Percentiles rank a stretch among this genome's conserved stretches.
These are phyloP conservation scores for Ceratobasidium sp. DNA, from an alignment of 1,284 basidiomycete species.

Conservation along the genomic window DNA sequence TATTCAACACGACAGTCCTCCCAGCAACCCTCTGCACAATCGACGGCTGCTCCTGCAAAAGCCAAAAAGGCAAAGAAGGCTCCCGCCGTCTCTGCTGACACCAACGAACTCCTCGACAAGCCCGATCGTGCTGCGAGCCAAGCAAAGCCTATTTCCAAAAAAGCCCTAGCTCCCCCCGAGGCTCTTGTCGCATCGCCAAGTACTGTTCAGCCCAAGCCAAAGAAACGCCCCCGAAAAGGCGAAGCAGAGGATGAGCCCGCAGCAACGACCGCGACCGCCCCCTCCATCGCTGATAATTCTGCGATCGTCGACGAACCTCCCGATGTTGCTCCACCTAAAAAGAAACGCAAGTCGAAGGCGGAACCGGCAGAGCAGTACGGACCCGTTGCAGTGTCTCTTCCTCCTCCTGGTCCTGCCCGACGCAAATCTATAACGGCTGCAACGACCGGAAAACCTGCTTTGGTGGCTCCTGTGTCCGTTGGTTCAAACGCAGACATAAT, in stretches of 20 bases:
- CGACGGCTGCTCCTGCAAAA: constrained; percentile 19
- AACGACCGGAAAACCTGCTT: neutral
- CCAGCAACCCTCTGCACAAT: neutral
- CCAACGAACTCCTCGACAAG: neutral
- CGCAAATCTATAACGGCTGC: neutral
- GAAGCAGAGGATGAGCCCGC: neutral
- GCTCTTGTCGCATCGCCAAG: neutral
- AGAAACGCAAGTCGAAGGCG: constrained; percentile 27
- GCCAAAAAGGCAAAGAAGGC: constrained; percentile 25
- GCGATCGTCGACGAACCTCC: neutral
- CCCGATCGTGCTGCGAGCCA: neutral
- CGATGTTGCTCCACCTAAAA: constrained; percentile 13
- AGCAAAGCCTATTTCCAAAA: constrained; percentile 1
- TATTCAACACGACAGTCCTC: neutral
- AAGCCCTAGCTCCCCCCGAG: neutral
- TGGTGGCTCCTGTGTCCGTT: neutral
- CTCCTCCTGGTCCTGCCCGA: constrained; percentile 19
- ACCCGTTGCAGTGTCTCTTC: constrained; percentile 15
- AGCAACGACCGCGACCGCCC: neutral
- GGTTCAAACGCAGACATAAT: constrained; percentile 18
- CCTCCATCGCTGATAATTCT: neutral
- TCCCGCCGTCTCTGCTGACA: neutral
- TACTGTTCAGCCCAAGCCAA: neutral
- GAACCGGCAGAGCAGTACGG: neutral
- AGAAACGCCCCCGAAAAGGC: constrained; percentile 29